Evolutionary conservation across 148 eudicot species (phyloP).

Genomic region (Rhododendron simsii): DNA sequence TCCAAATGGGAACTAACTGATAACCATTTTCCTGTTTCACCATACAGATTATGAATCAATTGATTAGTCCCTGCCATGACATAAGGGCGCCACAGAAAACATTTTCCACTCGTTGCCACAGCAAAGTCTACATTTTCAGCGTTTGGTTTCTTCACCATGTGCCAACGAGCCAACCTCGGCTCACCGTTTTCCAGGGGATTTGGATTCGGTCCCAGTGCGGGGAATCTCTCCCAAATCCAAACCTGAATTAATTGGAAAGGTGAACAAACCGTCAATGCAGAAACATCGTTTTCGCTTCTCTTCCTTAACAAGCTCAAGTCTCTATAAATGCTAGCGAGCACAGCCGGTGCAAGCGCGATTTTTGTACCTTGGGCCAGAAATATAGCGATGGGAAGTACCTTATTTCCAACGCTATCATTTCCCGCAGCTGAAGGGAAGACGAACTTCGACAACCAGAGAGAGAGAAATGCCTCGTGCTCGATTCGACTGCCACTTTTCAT

Average conservation of each 20-base stretch:
- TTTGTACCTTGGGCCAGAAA: constrained; percentile 7
- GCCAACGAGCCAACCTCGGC: constrained; percentile 31
- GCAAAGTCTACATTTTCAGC: background rate
- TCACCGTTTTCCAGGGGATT: background rate
- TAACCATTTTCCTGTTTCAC: constrained; percentile 12
- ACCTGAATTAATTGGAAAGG: constrained; percentile 43
- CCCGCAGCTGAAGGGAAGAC: constrained; percentile 16
- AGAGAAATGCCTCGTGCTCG: constrained; percentile 52
- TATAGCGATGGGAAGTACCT: constrained; percentile 2
- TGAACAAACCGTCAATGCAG: background rate
- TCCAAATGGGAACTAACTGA: constrained; percentile 4
- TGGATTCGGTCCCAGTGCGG: background rate
- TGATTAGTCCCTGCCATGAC: constrained; percentile 3
- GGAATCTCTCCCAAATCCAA: constrained; percentile 60
- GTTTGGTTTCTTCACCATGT: background rate
- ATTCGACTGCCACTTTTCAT: background rate
- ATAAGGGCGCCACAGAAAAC: constrained; percentile 46
- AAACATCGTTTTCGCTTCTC: background rate
- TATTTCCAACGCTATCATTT: background rate
- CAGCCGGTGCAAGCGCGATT: constrained; percentile 12
- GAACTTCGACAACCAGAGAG: constrained; percentile 40
- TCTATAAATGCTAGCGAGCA: constrained; percentile 12
- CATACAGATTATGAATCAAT: constrained; percentile 15
- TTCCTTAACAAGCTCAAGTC: constrained; percentile 4
- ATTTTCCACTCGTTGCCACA: constrained; percentile 6